Evolutionary conservation across 768 basidiomycete species (phyloP), one percentile per base, ranked within the genome.

Genomic region (Sporobolomyces roseus): DNA sequence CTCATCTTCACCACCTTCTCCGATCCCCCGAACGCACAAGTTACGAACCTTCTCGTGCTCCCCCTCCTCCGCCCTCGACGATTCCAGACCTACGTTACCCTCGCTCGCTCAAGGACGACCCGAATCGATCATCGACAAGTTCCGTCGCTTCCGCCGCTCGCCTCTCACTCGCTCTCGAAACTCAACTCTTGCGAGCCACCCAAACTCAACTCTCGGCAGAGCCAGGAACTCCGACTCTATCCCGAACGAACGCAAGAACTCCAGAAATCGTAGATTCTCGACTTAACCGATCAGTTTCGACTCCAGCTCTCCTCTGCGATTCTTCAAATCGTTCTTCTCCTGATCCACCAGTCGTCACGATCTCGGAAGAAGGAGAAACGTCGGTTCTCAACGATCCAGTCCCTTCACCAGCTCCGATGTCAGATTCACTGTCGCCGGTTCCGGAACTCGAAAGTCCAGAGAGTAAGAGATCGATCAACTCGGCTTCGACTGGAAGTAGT

Each of bases 1-100:
- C 71, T 1, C 71, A 68, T 45, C 63, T 72, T 0, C 71, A 72
- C 29, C 71, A 72, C 38, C 71, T 72, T 12, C 53, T 72, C 7
- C 71, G 59, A 21, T 54, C 53, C 4, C 71, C 71, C 0, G 63
- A 61, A 27, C 45, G 30, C 1, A 4, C 17, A 1, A 30, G 32
- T n/a, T 68, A 45, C 35, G 50, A 43, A 27, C 67, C 67, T 0
- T 63, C 67, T 2, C 67, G 67, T 16, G 33, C 48, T 0, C 30
- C 61, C 16, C 67, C 67, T 4, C 41, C 61, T 16, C 25, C 48
- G 0, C 30, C 61, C 16, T 61, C 67, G 3, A 30, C 61, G n/a
- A 17, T 67, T 29, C 66, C 61, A 14, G 2, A 50, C 25, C 23
- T 21, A 36, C 35, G 23, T 16, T 13, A 32, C 43, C 30, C 52